These are phyloP conservation scores for Penicillium diatomitis DNA, from an alignment of 495 filamentous ascomycete species.

Conservation along the genomic window DNA sequence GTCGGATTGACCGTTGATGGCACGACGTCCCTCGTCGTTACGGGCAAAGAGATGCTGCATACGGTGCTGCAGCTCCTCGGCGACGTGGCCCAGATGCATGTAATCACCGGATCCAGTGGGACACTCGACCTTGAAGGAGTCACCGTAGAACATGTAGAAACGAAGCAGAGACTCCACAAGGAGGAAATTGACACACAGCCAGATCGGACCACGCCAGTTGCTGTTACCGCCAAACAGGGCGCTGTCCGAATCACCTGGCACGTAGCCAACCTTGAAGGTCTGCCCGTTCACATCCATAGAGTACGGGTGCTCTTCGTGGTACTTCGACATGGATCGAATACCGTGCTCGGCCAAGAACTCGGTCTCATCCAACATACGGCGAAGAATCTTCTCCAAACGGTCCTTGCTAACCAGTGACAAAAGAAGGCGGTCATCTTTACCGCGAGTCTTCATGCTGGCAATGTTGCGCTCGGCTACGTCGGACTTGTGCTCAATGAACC, in stretches of 20 bases:
- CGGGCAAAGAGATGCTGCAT: conserved; percentile 85
- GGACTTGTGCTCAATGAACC: conserved; percentile 80
- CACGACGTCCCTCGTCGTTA: conserved; percentile 73
- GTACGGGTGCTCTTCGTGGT: conserved; percentile 81
- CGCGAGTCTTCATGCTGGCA: conserved; percentile 77
- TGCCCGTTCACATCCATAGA: conserved; percentile 95
- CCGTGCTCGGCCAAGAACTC: conserved; percentile 89
- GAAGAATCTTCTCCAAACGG: conserved; percentile 72
- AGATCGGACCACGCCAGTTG: conserved; percentile 92
- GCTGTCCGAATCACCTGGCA: conserved; percentile 90
- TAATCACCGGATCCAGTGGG: conserved; percentile 87
- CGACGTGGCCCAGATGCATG: conserved; percentile 95
- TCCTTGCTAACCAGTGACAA: conserved; percentile 85
- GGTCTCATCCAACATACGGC: conserved; percentile 86
- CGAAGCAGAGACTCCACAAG: conserved; percentile 85
- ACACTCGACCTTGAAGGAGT: conserved; percentile 79
- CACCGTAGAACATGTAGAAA: conserved; percentile 93
- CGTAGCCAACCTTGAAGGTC: conserved; percentile 77
- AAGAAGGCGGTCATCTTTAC: conserved; percentile 79
- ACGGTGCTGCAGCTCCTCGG: conserved; percentile 91
- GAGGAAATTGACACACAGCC: conserved; percentile 93
- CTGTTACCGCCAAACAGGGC: conserved; percentile 93
- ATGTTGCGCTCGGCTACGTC: conserved; percentile 89
- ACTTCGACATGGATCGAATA: conserved; percentile 89
- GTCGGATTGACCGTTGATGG: conserved; percentile 74